Percentiles rank a stretch among this genome's conserved stretches.
Conservation (phyloP, 208 protist genomes). For the Vickermania spadyakhi region DNA sequence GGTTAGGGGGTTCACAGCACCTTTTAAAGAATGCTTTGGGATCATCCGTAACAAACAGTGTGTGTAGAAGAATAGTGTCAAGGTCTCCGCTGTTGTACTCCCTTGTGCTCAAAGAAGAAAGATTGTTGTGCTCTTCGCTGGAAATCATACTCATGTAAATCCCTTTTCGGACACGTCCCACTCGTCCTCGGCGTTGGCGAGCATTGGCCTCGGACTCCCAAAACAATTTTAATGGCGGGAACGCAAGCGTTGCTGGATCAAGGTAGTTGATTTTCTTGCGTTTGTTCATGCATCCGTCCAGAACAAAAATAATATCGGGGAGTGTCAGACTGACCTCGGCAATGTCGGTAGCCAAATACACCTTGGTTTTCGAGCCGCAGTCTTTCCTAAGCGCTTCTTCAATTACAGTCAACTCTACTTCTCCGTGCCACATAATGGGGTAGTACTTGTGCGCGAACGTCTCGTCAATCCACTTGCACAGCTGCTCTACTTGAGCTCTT, state of each 20-base stretch:
- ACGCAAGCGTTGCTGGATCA: constrained; percentile 47
- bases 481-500: constrained; percentile 57
- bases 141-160: constrained; percentile 80
- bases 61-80: constrained; percentile 67
- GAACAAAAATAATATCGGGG: constrained; percentile 92
- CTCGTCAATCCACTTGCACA: constrained; percentile 42
- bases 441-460: constrained; percentile 62
- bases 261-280: constrained; percentile 37
- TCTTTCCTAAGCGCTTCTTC: constrained; percentile 81
- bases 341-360: constrained; percentile 94
- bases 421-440: constrained; percentile 78
- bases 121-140: constrained; percentile 18
- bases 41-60: constrained; percentile 43
- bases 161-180: constrained; percentile 75
- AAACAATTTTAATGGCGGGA: constrained; percentile 66
- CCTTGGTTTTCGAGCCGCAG: constrained; percentile 80
- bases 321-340: constrained; percentile 96
- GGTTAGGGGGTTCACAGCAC: constrained; percentile 56
- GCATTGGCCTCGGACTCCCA: constrained; percentile 61
- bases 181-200: constrained; percentile 63
- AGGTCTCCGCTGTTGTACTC: constrained; percentile 43
- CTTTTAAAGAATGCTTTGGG: constrained; percentile 56
- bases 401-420: constrained; percentile 80
- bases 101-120: constrained; percentile 23
- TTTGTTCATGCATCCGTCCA: constrained; percentile 90